Conservation (phyloP, 768 basidiomycete genomes). For the Lentinula detonsa region DNA sequence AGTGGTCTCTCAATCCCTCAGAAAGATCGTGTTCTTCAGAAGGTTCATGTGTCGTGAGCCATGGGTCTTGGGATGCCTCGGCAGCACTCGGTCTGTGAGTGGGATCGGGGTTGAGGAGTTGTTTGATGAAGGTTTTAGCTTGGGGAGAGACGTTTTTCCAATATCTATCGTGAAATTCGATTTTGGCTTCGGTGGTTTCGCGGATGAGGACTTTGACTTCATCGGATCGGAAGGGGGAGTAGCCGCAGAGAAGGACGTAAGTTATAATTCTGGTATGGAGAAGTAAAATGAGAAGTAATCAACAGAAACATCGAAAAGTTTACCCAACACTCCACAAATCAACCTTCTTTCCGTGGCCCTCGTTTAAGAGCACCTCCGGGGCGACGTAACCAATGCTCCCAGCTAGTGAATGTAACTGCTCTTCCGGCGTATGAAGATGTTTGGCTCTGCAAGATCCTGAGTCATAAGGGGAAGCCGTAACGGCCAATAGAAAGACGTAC, state of each 20-base stretch:
- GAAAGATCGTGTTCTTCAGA: slow-evolving; percentile 72
- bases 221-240: slow-evolving; percentile 89
- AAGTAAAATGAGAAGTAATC: not conserved
- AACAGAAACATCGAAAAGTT: slow-evolving; percentile 16
- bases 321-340: slow-evolving; percentile 94
- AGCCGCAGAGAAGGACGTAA: slow-evolving; percentile 92
- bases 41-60: slow-evolving; percentile 64
- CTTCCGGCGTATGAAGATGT: slow-evolving; percentile 66
- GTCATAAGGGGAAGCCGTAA: not conserved
- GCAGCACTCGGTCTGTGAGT: slow-evolving; percentile 63
- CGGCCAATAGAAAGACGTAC: slow-evolving; percentile 34
- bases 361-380: slow-evolving; percentile 76
- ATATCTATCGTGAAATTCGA: slow-evolving; percentile 91
- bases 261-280: slow-evolving; percentile 68
- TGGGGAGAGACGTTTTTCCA: slow-evolving; percentile 86
- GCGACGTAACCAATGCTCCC: slow-evolving; percentile 90
- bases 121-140: slow-evolving; percentile 80
- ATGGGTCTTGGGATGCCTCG: slow-evolving; percentile 69
- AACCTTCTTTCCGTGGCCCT: slow-evolving; percentile 88
- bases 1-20: slow-evolving; percentile 72
- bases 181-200: slow-evolving; percentile 80
- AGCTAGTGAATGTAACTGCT: slow-evolving; percentile 66
- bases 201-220: slow-evolving; percentile 67
- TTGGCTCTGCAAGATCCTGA: slow-evolving; percentile 52
- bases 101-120: slow-evolving; percentile 69